Percentiles rank a stretch among this genome's conserved stretches.
These are phyloP conservation scores for Entelexis paramagnoliae DNA, from an alignment of 1,139 yeast genomes.

Conservation along the genomic window DNA sequence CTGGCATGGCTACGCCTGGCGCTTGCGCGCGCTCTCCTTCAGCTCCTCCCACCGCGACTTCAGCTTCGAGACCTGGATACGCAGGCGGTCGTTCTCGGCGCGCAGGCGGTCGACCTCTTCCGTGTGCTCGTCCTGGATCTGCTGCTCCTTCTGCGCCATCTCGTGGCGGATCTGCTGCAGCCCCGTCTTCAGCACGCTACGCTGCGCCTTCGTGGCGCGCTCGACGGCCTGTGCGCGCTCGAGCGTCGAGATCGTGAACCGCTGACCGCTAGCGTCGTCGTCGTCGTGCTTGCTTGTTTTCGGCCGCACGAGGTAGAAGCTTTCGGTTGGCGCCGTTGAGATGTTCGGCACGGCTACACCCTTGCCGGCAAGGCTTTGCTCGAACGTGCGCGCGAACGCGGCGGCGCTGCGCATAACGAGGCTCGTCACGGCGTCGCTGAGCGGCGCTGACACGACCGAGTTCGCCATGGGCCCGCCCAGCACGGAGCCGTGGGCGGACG, in stretches of 20 bases:
- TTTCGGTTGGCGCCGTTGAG: slow-evolving; percentile 20
- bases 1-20: slow-evolving; percentile 21
- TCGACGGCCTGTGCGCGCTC: slow-evolving; percentile 29
- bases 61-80: slow-evolving; percentile 31
- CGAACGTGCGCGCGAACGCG: slow-evolving; percentile 20
- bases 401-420: slow-evolving; percentile 18
- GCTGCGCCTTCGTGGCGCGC: slow-evolving; percentile 29
- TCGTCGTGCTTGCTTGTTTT: slow-evolving; percentile 9
- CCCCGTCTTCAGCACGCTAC: slow-evolving; percentile 27
- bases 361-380: slow-evolving; percentile 16
- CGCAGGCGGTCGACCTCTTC: slow-evolving; percentile 29
- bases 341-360: not conserved
- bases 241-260: slow-evolving; percentile 2
- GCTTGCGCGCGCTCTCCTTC: slow-evolving; percentile 33
- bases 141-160: slow-evolving; percentile 27
- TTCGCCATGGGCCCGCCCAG: not conserved
- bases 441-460: slow-evolving; percentile 11
- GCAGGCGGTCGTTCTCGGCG: slow-evolving; percentile 33
- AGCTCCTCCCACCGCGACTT: slow-evolving; percentile 34
- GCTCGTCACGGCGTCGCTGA: slow-evolving; percentile 15
- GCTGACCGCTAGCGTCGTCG: slow-evolving; percentile 1
- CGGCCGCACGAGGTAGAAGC: slow-evolving; percentile 23
- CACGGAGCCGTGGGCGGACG: slow-evolving; percentile 1
- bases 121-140: slow-evolving; percentile 27
- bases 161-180: slow-evolving; percentile 29